These are phyloP conservation scores for Trichoderma orchidacearum DNA, from an alignment of 495 filamentous ascomycete species.

Conservation along the genomic window DNA sequence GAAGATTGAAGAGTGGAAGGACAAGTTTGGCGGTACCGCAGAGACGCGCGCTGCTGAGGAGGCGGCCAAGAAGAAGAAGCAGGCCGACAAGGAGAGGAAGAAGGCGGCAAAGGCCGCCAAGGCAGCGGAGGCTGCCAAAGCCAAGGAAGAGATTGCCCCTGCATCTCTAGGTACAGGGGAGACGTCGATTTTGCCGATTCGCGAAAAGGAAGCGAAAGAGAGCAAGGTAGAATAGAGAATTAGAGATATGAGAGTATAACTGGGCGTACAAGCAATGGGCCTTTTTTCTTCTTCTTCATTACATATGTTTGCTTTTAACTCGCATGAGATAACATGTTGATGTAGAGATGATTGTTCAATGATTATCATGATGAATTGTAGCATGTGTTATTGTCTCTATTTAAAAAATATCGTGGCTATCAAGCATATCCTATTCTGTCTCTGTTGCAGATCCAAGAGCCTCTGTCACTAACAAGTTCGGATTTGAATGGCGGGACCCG, in stretches of 20 bases:
- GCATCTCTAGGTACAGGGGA: background rate
- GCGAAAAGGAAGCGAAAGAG: constrained; percentile 8
- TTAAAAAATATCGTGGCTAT: no score
- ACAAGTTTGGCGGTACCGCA: constrained; percentile 64
- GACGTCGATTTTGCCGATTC: constrained; percentile 7
- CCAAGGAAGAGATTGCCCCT: constrained; percentile 1
- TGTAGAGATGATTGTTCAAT: no score
- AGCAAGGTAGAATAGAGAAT: background rate
- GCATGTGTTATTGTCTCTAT: no score
- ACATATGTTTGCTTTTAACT: no score
- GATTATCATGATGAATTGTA: no score
- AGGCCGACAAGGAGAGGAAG: constrained; percentile 31
- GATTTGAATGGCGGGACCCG: background rate
- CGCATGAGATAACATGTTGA: no score
- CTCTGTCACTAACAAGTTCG: no score
- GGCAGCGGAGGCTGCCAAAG: constrained; percentile 13
- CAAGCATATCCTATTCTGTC: no score
- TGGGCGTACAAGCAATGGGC: no score
- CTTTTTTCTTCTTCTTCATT: no score
- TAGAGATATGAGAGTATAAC: background rate
- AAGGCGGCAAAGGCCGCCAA: constrained; percentile 34
- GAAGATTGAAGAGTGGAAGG: constrained; percentile 73
- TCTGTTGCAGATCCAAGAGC: no score
- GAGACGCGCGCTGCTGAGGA: constrained; percentile 40
- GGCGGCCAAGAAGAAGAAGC: constrained; percentile 47